Base-by-base conservation (phyloP, 306 rosid genomes). In the Dalbergia cochinchinensis region DNA sequence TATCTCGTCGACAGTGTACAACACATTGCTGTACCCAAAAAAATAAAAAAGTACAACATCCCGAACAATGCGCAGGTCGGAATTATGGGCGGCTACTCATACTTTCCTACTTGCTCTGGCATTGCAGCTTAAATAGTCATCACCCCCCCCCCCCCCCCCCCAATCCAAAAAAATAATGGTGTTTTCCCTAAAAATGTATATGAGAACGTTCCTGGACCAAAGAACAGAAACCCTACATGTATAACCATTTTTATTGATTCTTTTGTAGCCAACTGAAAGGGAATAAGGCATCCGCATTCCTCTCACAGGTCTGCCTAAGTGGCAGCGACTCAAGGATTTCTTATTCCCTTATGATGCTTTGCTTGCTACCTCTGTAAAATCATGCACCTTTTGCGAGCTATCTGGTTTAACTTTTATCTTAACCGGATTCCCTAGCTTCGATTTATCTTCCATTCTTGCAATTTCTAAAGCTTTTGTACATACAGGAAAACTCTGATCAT, bases 371-470 rank as follows among this genome's bases (percentile, higher is more conserved):
- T 83, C 86, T 73, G 31, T 50, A 44, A 83, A 70, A 73, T 63
- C 73, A 67, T 77, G 20, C 71, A 75, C 88, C 4, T 50, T 72
- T 59, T 53, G 63, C 13, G 35, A 68, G 66, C 19, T 60, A 42
- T 94, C 97, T 39, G 94, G 89, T 83, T 88, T 84, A 74, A 78
- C 90, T 88, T 90, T 91, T 78, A 95, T 92, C 92, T 90, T 92
- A 18, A 95, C 90, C 12, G 99, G 99, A 76, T 90, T 95, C 4
- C 98, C 99, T n/a, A 95, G 91, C 81, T 80, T 85, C 20, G 97
- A 88, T 83, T 92, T 95, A 73, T 92, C 96, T 80, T 86, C 91
- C 88, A 89, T 80, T 87, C 79, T 80, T 42, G 99, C 99, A 84
- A 82, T 85, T 83, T 92, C 91, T 72, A 89, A 84, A 80, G 98